Evolutionary conservation across 352 stramenopile genomes (phyloP).

Genomic region (Phytophthora melonis): DNA sequence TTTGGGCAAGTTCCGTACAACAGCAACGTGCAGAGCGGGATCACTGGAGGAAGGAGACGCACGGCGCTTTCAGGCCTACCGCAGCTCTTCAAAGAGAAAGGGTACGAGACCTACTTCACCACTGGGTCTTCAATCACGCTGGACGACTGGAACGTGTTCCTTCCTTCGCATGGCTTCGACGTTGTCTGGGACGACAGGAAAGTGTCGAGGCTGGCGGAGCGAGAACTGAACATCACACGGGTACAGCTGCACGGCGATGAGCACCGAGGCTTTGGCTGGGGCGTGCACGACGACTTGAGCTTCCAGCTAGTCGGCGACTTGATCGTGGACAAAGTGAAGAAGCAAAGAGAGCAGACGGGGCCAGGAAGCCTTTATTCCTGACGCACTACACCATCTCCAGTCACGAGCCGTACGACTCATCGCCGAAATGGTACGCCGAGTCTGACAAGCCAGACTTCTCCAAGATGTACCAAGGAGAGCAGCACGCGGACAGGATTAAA

Average conservation of each 20-base stretch:
- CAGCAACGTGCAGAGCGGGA: constrained; percentile 52
- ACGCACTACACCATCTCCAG: constrained; percentile 74
- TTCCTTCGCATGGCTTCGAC: constrained; percentile 58
- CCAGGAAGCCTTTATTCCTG: constrained; percentile 55
- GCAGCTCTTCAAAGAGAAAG: constrained; percentile 55
- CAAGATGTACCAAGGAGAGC: constrained; percentile 47
- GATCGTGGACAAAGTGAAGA: constrained; percentile 42
- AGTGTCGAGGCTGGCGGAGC: constrained; percentile 42
- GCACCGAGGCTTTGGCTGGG: constrained; percentile 37
- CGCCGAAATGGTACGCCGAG: constrained; percentile 55
- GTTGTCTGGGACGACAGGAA: constrained; percentile 37
- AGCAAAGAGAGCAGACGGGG: constrained; percentile 32
- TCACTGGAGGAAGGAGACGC: constrained; percentile 38
- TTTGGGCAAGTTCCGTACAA: constrained; percentile 66
- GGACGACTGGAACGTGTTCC: constrained; percentile 59
- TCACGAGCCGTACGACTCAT: constrained; percentile 42
- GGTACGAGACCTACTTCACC: constrained; percentile 64
- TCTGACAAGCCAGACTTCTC: constrained; percentile 61
- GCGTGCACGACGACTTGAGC: constrained; percentile 57
- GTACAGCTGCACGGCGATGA: constrained; percentile 35
- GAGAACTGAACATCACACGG: constrained; percentile 37
- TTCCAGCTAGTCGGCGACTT: constrained; percentile 54
- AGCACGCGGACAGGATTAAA: constrained; percentile 43
- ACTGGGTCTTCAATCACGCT: constrained; percentile 42
- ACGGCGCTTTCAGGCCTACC: constrained; percentile 50